Conservation (phyloP, 768 basidiomycete species). For the Leucosporidium scottii region DNA sequence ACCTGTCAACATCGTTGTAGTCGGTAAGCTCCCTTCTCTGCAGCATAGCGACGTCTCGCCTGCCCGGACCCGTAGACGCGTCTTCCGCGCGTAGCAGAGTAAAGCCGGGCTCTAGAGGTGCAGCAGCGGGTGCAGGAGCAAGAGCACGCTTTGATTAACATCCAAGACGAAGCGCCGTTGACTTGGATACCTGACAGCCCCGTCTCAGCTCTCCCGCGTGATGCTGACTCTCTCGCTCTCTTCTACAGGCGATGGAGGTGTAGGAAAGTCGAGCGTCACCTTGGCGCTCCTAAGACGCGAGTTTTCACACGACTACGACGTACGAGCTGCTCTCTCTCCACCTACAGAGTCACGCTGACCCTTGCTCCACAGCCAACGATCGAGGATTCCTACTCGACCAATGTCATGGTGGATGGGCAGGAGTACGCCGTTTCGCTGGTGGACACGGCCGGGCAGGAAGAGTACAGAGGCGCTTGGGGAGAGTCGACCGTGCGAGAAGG, state of each 20-base stretch:
- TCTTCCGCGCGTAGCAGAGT: too few relatives aligned
- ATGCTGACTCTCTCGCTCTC: too few relatives aligned
- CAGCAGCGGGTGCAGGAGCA: too few relatives aligned
- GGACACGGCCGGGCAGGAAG: slow-evolving; percentile 21
- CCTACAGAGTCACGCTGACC: neutral
- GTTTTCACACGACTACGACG: slow-evolving; percentile 21
- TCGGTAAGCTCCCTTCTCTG: too few relatives aligned
- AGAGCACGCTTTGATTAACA: too few relatives aligned
- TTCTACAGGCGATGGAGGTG: slow-evolving; percentile 28
- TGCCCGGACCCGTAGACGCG: too few relatives aligned
- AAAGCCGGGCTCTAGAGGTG: too few relatives aligned
- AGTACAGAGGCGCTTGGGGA: slow-evolving; percentile 20
- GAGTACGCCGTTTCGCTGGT: slow-evolving; percentile 22
- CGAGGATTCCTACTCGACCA: slow-evolving; percentile 19
- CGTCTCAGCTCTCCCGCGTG: too few relatives aligned
- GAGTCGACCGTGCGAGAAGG: slow-evolving; percentile 18
- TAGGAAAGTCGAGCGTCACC: slow-evolving; percentile 24
- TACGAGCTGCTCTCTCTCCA: neutral
- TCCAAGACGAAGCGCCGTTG: too few relatives aligned
- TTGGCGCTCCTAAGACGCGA: slow-evolving; percentile 11
- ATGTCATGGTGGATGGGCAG: slow-evolving; percentile 14
- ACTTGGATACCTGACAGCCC: too few relatives aligned
- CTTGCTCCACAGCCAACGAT: neutral
- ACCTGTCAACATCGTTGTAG: too few relatives aligned
- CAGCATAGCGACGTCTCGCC: too few relatives aligned